These are phyloP conservation scores for Mycena alexandri DNA, from an alignment of 768 basidiomycete species.

Conservation along the genomic window DNA sequence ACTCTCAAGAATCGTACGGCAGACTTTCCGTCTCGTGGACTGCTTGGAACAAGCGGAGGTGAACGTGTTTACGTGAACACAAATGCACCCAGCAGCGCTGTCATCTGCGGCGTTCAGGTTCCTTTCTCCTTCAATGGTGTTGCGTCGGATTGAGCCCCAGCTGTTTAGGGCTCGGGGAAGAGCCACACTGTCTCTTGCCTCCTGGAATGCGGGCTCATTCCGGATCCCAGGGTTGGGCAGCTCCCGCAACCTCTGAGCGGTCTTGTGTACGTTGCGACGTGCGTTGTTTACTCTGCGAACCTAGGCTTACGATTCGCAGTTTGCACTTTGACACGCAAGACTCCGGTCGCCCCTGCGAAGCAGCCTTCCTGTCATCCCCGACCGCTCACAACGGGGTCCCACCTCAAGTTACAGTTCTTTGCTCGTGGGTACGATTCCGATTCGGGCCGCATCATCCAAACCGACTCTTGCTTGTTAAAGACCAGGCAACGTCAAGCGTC, in stretches of 20 bases:
- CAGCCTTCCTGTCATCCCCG: constrained; percentile 28
- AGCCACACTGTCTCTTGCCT: constrained; percentile 65
- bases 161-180: constrained; percentile 60
- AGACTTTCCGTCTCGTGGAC: constrained; percentile 34
- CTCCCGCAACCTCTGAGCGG: constrained; percentile 59
- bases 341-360: constrained; percentile 31
- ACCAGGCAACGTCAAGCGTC: constrained; percentile 31
- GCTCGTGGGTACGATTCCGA: constrained; percentile 25
- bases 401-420: constrained; percentile 35
- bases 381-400: not conserved
- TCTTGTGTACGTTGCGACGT: constrained; percentile 54
- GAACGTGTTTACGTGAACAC: constrained; percentile 64
- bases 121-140: constrained; percentile 23
- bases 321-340: constrained; percentile 31
- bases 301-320: constrained; percentile 2
- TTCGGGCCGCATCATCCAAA: not conserved
- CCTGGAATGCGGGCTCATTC: constrained; percentile 63
- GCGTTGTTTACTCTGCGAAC: not conserved
- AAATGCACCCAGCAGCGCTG: constrained; percentile 64
- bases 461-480: constrained; percentile 17
- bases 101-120: constrained; percentile 65
- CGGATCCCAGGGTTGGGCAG: constrained; percentile 51
- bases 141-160: not conserved
- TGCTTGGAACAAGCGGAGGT: constrained; percentile 45
- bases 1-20: constrained; percentile 12